Evolutionary conservation across 805 yeast genomes (phyloP).

Genomic region (Saccharomyces kudriavzevii): DNA sequence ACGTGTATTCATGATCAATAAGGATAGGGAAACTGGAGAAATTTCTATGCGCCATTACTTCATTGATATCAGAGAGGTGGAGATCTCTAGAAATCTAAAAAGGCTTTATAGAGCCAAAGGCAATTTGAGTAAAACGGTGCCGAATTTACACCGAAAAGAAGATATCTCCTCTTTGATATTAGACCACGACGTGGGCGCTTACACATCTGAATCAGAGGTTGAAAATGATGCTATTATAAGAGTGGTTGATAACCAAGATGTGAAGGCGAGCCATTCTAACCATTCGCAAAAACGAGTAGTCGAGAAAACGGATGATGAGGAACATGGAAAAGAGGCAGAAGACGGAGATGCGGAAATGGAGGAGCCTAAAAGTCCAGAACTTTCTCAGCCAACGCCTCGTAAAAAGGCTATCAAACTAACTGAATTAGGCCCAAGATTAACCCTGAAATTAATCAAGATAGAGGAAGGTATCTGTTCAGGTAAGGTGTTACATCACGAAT

Average conservation of each 20-base stretch:
- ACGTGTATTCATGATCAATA: slow-evolving; percentile 77
- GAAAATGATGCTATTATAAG: slow-evolving; percentile 85
- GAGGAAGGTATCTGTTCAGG: slow-evolving; percentile 91
- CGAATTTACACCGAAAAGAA: slow-evolving; percentile 54
- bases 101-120: slow-evolving; percentile 57
- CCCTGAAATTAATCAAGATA: slow-evolving; percentile 67
- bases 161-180: slow-evolving; percentile 80
- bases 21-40: slow-evolving; percentile 57
- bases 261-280: slow-evolving; percentile 15
- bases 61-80: slow-evolving; percentile 79
- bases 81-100: slow-evolving; percentile 64
- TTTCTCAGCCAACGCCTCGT: slow-evolving; percentile 21
- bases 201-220: slow-evolving; percentile 86
- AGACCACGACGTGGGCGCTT: slow-evolving; percentile 69
- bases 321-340: slow-evolving; percentile 16
- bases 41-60: slow-evolving; percentile 86
- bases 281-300: slow-evolving; percentile 15
- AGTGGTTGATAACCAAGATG: slow-evolving; percentile 31
- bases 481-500: slow-evolving; percentile 77
- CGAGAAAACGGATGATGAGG: slow-evolving; percentile 15
- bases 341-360: slow-evolving; percentile 9
- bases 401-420: slow-evolving; percentile 87
- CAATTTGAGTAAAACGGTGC: slow-evolving; percentile 54
- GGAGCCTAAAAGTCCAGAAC: slow-evolving; percentile 18
- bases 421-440: slow-evolving; percentile 88